Evolutionary conservation across 2,329 filamentous ascomycete species (phyloP).

Genomic region (Oidium heveae): DNA sequence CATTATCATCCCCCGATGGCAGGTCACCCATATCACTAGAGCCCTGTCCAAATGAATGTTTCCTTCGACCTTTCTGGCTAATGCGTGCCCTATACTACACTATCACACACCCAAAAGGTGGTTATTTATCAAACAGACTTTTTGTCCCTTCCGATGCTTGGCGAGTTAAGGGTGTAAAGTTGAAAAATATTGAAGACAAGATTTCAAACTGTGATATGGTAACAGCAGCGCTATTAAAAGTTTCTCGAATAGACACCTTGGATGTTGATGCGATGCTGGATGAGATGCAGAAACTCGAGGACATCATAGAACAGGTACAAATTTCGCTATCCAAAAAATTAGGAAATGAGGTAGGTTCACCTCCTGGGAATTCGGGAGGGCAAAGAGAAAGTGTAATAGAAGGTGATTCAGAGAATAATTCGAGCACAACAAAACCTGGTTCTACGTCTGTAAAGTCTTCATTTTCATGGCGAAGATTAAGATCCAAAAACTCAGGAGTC

Average conservation of each 20-base stretch:
- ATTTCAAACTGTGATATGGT: conserved; percentile 74
- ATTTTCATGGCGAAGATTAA: conserved; percentile 71
- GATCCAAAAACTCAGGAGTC: conserved; percentile 64
- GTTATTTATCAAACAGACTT: conserved; percentile 72
- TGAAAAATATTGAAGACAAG: conserved; percentile 83
- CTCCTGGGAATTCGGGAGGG: conserved; percentile 31
- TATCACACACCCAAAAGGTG: conserved; percentile 69
- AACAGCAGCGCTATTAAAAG: conserved; percentile 65
- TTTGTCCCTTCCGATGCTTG: conserved; percentile 87
- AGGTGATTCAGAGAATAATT: conserved; percentile 20
- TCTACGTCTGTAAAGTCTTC: conserved; percentile 52
- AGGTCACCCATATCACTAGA: conserved; percentile 61
- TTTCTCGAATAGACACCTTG: conserved; percentile 61
- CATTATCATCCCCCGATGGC: conserved; percentile 26
- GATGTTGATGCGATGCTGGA: conserved; percentile 82
- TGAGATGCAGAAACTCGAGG: conserved; percentile 79
- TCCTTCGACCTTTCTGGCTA: conserved; percentile 91
- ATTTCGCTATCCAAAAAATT: conserved; percentile 53
- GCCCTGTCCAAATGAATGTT: conserved; percentile 67
- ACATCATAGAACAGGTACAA: conserved; percentile 68
- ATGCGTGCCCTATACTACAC: conserved; percentile 91
- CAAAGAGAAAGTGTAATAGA: conserved; percentile 42
- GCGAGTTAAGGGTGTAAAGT: conserved; percentile 79
- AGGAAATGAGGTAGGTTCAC: conserved; percentile 76
- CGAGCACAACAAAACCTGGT: conserved; percentile 19